A percentile compares a stretch with the other conserved stretches of the same genome.
Conservation (phyloP, 352 stramenopile species). For the Phytophthora litchii region DNA sequence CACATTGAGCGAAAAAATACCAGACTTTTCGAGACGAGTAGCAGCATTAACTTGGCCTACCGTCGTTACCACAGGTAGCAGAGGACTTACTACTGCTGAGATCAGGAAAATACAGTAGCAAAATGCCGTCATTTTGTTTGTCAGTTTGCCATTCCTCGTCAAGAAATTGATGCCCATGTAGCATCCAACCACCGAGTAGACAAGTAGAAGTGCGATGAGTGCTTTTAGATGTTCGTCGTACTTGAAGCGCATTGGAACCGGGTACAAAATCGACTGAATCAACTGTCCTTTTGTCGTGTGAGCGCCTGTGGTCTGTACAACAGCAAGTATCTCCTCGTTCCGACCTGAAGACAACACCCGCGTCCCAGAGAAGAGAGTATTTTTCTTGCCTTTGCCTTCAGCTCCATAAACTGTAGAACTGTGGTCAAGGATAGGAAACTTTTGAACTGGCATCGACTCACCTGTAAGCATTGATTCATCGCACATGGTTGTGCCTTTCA, state of each 20-base stretch:
- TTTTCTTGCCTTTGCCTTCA: slow-evolving; percentile 50
- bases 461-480: slow-evolving; percentile 63
- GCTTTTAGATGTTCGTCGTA: slow-evolving; percentile 83
- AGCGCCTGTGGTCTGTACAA: slow-evolving; percentile 72
- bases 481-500: slow-evolving; percentile 51
- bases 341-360: slow-evolving; percentile 48
- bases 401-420: slow-evolving; percentile 41
- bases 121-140: slow-evolving; percentile 60
- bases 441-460: slow-evolving; percentile 78
- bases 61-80: slow-evolving; percentile 81
- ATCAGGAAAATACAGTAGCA: slow-evolving; percentile 70
- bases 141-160: slow-evolving; percentile 47
- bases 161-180: slow-evolving; percentile 54
- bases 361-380: slow-evolving; percentile 83
- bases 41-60: slow-evolving; percentile 77
- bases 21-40: slow-evolving; percentile 55
- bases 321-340: slow-evolving; percentile 54
- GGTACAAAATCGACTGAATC: slow-evolving; percentile 79
- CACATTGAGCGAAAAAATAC: slow-evolving; percentile 73
- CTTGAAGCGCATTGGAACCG: slow-evolving; percentile 86
- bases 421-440: slow-evolving; percentile 55
- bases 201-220: slow-evolving; percentile 63
- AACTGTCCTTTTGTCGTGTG: slow-evolving; percentile 80
- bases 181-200: slow-evolving; percentile 66
- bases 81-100: slow-evolving; percentile 60